These are phyloP conservation scores for Ophiostoma sp. DNA, from an alignment of 2,329 filamentous ascomycete species.

Conservation along the genomic window DNA sequence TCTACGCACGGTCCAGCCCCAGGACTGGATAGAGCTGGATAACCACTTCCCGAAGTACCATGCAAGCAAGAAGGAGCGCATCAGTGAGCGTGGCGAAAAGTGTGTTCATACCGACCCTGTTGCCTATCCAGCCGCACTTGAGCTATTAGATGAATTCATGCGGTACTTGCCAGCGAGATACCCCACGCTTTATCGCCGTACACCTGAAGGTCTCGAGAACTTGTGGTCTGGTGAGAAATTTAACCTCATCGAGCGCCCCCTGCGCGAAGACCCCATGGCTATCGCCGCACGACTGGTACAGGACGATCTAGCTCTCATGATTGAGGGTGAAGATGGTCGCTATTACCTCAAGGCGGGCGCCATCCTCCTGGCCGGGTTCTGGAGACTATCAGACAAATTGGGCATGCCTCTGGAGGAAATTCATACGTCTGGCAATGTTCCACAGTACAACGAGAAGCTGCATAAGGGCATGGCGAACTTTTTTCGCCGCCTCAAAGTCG, in stretches of 20 bases:
- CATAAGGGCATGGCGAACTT: slow-evolving; percentile 14
- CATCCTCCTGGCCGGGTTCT: slow-evolving; percentile 9
- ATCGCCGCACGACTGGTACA: slow-evolving; percentile 7
- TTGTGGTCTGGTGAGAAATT: slow-evolving; percentile 10
- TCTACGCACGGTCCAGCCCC: background rate
- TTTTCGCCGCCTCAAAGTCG: slow-evolving; percentile 1
- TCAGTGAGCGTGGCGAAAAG: slow-evolving; percentile 9
- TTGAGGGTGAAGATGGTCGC: slow-evolving; percentile 7
- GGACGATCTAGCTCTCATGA: slow-evolving; percentile 8
- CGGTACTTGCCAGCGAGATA: slow-evolving; percentile 2
- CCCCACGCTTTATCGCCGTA: background rate
- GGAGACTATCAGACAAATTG: slow-evolving; percentile 12
- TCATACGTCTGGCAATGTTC: slow-evolving; percentile 11
- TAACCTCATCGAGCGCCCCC: background rate
- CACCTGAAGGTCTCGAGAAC: slow-evolving; percentile 5
- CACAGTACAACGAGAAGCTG: slow-evolving; percentile 15
- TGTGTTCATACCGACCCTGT: slow-evolving; percentile 13
- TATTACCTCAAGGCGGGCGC: slow-evolving; percentile 11
- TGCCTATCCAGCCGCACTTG: slow-evolving; percentile 6
- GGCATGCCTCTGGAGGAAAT: slow-evolving; percentile 14
- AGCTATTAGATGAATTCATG: slow-evolving; percentile 7
- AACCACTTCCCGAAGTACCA: slow-evolving; percentile 16
- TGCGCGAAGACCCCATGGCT: slow-evolving; percentile 13
- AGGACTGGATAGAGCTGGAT: slow-evolving; percentile 16
- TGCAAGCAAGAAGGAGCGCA: slow-evolving; percentile 11